A percentile compares a stretch with the other conserved stretches of the same genome.
Evolutionary conservation across 148 eudicot species (phyloP).

Genomic region (Chenopodium quinoa): DNA sequence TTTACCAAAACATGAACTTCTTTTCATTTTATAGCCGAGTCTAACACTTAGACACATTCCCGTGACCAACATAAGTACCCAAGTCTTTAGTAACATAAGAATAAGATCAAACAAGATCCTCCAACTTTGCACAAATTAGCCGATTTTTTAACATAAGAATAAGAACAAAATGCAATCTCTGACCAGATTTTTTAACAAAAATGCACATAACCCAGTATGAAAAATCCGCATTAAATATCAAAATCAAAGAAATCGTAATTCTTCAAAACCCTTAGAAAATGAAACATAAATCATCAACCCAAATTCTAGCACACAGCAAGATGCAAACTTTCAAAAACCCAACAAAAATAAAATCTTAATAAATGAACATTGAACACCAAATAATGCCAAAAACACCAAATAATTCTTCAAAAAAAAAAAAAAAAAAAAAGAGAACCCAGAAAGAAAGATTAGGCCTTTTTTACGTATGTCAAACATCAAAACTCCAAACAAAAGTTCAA

Average conservation of each 20-base stretch:
- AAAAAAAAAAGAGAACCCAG: not conserved
- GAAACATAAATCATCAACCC: not conserved
- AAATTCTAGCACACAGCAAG: not conserved
- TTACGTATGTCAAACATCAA: slow-evolving; percentile 9
- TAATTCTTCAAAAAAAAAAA: not conserved
- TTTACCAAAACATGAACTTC: not conserved
- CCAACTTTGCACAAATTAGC: not conserved
- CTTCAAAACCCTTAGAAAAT: not conserved
- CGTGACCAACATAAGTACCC: not conserved
- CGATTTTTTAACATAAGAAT: too few relatives aligned
- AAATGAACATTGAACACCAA: not conserved
- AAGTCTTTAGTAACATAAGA: not conserved
- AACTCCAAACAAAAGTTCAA: slow-evolving; percentile 17
- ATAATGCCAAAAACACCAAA: slow-evolving; percentile 16
- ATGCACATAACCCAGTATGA: not conserved
- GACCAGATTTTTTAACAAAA: not conserved
- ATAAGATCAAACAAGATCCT: not conserved
- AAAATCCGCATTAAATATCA: not conserved
- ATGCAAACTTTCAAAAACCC: not conserved
- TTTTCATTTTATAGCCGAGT: not conserved
- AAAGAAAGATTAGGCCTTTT: not conserved
- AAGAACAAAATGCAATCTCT: not conserved
- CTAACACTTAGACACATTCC: not conserved
- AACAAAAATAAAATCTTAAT: not conserved
- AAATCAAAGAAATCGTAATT: not conserved